Base-by-base conservation (phyloP, 176 grass and related monocot species). In the Aechmea fasciata region DNA sequence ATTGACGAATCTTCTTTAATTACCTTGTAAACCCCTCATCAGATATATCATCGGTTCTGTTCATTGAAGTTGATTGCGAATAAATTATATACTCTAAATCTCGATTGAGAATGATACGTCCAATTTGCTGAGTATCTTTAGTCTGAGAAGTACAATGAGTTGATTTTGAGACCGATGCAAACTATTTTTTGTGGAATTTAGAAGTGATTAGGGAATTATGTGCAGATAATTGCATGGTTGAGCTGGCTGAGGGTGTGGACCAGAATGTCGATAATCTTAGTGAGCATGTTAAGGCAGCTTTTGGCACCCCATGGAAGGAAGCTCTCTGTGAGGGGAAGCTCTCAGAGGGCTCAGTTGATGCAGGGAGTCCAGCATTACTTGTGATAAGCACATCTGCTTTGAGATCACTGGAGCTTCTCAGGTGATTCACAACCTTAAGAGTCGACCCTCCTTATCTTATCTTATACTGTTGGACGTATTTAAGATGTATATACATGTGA, bases 331-430 rank as follows among this genome's bases (percentile, higher is more conserved):
- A 90, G 28, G 84, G 74, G 62, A 68, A 77, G 26, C 54, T 84
- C 9, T 25, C 69, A 7, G 92, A 78, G 55, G 75, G 76, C 7
- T 33, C 63, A 4, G 33, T 84, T 10, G 73, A 83, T 19, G 50
- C 61, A 3, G 92, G 93, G 47, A 92, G 89, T 72, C 89, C 93
- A 0, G 79, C 89, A 12, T 72, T 87, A 50, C 73, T 97, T 57
- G 79, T 92, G 66, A 77, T 92, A 80, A 81, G 89, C 71, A 85
- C 75, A 26, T 85, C 89, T 69, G 89, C 93, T 23, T 69, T 92
- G 69, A 87, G 93, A 57, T 90, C 89, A 10, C 64, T 97, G 54
- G 93, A 92, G 62, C 83, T 97, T 77, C 73, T 97, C 55, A 91
- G 86, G 93, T 96, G 75, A 26, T n/a, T 78, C 11, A 48, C 65